Percentiles rank a stretch among this genome's conserved stretches.
These are phyloP conservation scores for Microsporum canis DNA, from an alignment of 2,329 filamentous ascomycete species.

Conservation along the genomic window DNA sequence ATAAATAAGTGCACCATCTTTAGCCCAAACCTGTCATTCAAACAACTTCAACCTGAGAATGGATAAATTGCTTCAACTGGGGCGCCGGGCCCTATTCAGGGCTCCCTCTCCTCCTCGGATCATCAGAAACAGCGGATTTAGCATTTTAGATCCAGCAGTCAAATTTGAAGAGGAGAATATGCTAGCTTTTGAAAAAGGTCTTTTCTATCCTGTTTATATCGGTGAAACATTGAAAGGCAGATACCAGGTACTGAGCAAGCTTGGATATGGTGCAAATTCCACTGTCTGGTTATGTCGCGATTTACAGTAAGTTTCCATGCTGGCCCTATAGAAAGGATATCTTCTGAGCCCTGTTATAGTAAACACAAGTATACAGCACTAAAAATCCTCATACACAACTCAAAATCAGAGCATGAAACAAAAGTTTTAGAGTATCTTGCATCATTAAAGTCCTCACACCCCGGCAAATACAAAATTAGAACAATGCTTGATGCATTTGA, in stretches of 20 bases:
- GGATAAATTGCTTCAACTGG: neutral
- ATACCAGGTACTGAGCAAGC: constrained; percentile 9
- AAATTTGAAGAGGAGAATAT: constrained; percentile 11
- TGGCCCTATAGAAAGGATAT: neutral
- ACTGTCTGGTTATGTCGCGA: constrained; percentile 11
- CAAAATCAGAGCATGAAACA: neutral
- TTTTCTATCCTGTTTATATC: constrained; percentile 9
- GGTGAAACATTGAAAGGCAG: constrained; percentile 8
- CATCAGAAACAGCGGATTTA: neutral
- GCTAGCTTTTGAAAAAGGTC: constrained; percentile 3
- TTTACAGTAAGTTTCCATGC: neutral
- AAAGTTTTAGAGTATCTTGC: constrained; percentile 5
- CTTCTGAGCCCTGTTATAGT: neutral
- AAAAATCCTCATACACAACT: constrained; percentile 7
- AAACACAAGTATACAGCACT: constrained; percentile 2
- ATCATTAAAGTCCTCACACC: constrained; percentile 1
- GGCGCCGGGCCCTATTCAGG: neutral
- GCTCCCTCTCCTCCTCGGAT: neutral
- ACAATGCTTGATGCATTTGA: constrained; percentile 9
- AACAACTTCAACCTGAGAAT: neutral
- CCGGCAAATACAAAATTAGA: constrained; percentile 5
- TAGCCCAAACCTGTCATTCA: too few species aligned
- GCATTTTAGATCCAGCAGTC: neutral
- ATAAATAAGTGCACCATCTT: too few species aligned
- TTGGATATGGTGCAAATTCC: constrained; percentile 10